Evolutionary conservation across 2,329 filamentous ascomycete species (phyloP).

Genomic region (Dryadomyces quercus-mongolicae): DNA sequence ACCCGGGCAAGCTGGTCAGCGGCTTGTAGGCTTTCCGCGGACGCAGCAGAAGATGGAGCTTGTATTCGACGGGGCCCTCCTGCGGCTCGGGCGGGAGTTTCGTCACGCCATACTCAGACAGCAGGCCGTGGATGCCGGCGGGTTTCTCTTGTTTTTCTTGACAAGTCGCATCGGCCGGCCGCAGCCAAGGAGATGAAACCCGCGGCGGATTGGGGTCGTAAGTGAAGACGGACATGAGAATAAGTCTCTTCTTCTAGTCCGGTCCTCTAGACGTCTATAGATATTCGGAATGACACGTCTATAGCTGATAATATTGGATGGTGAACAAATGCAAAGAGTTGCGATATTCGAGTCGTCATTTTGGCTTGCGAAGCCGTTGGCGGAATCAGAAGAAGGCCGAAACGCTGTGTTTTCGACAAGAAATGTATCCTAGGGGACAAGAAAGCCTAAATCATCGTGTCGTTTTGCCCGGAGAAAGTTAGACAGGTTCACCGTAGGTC

Average conservation of each 20-base stretch:
- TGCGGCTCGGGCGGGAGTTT: constrained; percentile 84
- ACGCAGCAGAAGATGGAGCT: constrained; percentile 77
- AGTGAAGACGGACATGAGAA: constrained; percentile 79
- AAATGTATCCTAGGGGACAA: no score
- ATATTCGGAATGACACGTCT: not conserved
- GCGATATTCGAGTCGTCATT: constrained; percentile 8
- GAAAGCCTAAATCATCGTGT: not conserved
- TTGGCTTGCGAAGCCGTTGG: constrained; percentile 3
- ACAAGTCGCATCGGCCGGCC: constrained; percentile 26
- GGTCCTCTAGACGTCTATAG: not conserved
- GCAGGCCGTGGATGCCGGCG: constrained; percentile 23
- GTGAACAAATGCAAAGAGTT: constrained; percentile 2
- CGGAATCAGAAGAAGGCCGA: not conserved
- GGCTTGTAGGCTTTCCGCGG: constrained; percentile 61
- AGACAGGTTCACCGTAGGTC: not conserved
- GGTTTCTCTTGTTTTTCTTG: constrained; percentile 17
- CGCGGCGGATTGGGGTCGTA: constrained; percentile 80
- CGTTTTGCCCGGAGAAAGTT: not conserved
- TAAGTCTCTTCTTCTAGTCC: not conserved
- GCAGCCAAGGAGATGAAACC: constrained; percentile 84
- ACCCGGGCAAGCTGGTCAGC: constrained; percentile 37
- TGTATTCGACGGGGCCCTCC: constrained; percentile 91
- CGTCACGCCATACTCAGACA: constrained; percentile 54
- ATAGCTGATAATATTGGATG: not conserved
- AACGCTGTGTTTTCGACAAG: not conserved